Evolutionary conservation across 116 monocot genomes (phyloP).

Genomic region (Cymodocea nodosa): DNA sequence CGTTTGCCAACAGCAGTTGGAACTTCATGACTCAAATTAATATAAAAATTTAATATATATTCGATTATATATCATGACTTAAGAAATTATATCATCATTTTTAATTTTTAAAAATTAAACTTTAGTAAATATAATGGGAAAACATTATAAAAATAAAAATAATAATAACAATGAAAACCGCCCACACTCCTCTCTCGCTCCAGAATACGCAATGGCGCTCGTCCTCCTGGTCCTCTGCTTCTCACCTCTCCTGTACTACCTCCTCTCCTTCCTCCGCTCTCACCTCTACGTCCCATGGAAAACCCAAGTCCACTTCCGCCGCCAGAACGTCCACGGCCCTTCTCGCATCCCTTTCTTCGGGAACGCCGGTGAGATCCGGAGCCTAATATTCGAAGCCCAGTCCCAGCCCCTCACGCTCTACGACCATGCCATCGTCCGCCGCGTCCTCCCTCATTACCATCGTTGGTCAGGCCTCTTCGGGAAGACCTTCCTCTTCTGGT

Average conservation of each 20-base stretch:
- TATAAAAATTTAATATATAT: too few relatives aligned
- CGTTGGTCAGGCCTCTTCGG: slow-evolving; percentile 52
- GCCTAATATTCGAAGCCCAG: slow-evolving; percentile 26
- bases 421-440: slow-evolving; percentile 29
- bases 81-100: too few relatives aligned
- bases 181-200: too few relatives aligned
- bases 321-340: slow-evolving; percentile 51
- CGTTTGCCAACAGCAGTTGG: too few relatives aligned
- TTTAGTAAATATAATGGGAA: too few relatives aligned
- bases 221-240: slow-evolving; percentile 6
- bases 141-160: too few relatives aligned
- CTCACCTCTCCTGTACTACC: slow-evolving; percentile 10
- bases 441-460: slow-evolving; percentile 48
- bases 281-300: slow-evolving; percentile 28
- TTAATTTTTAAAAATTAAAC: too few relatives aligned
- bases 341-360: slow-evolving; percentile 36
- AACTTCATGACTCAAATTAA: too few relatives aligned
- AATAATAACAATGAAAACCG: too few relatives aligned
- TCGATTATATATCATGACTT: too few relatives aligned
- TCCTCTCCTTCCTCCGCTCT: slow-evolving; percentile 19
- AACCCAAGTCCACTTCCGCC: slow-evolving; percentile 34
- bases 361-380: slow-evolving; percentile 47
- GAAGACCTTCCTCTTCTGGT: slow-evolving; percentile 57
- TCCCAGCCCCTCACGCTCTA: slow-evolving; percentile 17
- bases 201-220: too few relatives aligned